Base-by-base conservation (phyloP, 768 basidiomycete species). In the Ramaria sp. region DNA sequence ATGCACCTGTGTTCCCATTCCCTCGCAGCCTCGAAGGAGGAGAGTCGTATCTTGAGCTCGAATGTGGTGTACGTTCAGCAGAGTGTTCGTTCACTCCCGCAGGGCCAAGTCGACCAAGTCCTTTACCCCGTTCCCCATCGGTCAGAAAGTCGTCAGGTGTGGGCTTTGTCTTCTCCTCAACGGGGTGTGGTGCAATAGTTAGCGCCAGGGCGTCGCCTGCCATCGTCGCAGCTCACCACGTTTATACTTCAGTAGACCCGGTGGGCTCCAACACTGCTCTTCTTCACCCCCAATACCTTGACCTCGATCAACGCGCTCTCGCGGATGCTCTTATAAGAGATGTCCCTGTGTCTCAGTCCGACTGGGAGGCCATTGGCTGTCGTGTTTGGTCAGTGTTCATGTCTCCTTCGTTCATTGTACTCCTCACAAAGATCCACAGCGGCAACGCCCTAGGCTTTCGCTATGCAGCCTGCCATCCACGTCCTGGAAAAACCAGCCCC, bases 301-400 rank as follows among this genome's bases (percentile, higher is more conserved):
- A 49, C 9, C 10, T 20, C 2, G 48, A 49, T 2, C 48, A 49
- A n/a, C 48, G 48, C 10, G 22, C 48, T 30, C 9, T 49, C 24
- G 48, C 45, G n/a, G 33, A 47, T 6, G 17, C 31, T 33, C 27
- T 49, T n/a, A 31, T 45, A n/a, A 57, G 37, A 50, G 47, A 47
- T 15, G 49, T 24, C n/a, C 24, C 31, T 27, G 47, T 22, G 39
- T 27, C 20, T 34, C 30, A 30, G 19, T 27, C 20, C 11, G 53
- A 47, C 7, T 47, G 31, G 45, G 27, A 41, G 15, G 55, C 43
- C 48, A 47, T 38, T 39, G 38, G 9, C 65, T 79, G 15, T 78
- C 72, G 58, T 78, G 78, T 37, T 76, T 77, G 0, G 68, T 69
- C n/a, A 67, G 70, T 46, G 65, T 65, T 11, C 43, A 22, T 49